Conservation (phyloP, 129 eudicot genomes). For the Silybum marianum region DNA sequence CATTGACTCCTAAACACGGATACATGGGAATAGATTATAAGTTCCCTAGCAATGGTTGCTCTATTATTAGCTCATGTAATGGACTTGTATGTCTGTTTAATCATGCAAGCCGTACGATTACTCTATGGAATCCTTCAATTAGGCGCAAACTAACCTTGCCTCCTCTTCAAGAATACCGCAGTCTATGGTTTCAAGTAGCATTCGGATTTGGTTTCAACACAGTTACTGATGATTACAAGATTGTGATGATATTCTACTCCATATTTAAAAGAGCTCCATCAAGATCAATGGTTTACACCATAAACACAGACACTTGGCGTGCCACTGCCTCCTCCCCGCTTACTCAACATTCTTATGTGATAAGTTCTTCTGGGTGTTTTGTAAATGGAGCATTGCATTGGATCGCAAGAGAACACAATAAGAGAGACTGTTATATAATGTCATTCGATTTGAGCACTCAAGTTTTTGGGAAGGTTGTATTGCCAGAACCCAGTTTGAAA, state of each 20-base stretch:
- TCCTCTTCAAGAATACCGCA: neutral
- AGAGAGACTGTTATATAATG: neutral
- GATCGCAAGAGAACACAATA: neutral
- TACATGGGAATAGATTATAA: neutral
- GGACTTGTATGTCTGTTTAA: neutral
- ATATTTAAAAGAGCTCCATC: too few relatives aligned
- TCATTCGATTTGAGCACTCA: slow-evolving; percentile 13
- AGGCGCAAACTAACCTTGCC: neutral
- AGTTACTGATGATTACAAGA: slow-evolving; percentile 6
- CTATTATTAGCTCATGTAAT: neutral
- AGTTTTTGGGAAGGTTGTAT: slow-evolving; percentile 6
- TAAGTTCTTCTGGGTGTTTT: neutral
- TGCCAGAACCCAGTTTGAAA: neutral
- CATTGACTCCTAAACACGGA: neutral
- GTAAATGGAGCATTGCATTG: slow-evolving; percentile 22
- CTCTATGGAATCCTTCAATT: slow-evolving; percentile 1
- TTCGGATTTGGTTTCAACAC: slow-evolving; percentile 16
- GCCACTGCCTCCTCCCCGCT: neutral
- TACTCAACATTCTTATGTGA: neutral
- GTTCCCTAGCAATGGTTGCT: neutral
- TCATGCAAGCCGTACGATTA: neutral
- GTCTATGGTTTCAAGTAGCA: neutral
- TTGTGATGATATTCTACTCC: neutral
- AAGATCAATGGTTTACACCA: neutral
- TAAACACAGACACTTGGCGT: neutral